Evolutionary conservation across 371 early-diverging fungal genomes (phyloP).

Genomic region (Lichtheimia ornata): DNA sequence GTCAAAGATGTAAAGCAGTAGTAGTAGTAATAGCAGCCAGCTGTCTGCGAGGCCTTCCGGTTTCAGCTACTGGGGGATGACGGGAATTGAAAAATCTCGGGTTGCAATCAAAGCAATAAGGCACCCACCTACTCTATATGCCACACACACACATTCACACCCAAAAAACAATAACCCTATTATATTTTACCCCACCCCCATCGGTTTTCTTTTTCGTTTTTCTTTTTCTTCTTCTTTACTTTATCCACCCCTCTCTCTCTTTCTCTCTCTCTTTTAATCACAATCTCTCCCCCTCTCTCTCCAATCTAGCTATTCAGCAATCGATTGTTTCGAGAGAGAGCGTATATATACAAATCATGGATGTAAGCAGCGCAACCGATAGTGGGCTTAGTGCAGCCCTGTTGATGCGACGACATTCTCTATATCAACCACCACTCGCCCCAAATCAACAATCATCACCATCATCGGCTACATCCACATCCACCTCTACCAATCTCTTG

Average conservation of each 20-base stretch:
- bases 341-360: slow-evolving; percentile 1
- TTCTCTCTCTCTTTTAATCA: neutral
- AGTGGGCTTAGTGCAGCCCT: slow-evolving; percentile 4
- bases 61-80: slow-evolving; percentile 1
- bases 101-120: too few relatives aligned
- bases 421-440: neutral
- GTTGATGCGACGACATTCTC: slow-evolving; percentile 10
- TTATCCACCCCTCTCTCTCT: neutral
- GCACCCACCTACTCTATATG: too few relatives aligned
- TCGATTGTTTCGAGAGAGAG: neutral
- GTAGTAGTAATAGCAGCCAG: too few relatives aligned
- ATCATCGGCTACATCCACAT: neutral
- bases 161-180: too few relatives aligned
- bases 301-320: too few relatives aligned
- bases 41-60: slow-evolving; percentile 1
- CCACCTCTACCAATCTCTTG: neutral
- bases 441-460: neutral
- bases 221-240: neutral
- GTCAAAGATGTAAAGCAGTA: too few relatives aligned
- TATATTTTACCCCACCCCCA: neutral
- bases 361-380: slow-evolving; percentile 8
- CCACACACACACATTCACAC: too few relatives aligned
- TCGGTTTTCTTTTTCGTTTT: neutral
- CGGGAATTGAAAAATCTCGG: neutral
- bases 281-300: neutral